Evolutionary conservation across 192 early-diverging fungal species (phyloP), one percentile per base, ranked within the genome.

Genomic region (Coemansia sp.): DNA sequence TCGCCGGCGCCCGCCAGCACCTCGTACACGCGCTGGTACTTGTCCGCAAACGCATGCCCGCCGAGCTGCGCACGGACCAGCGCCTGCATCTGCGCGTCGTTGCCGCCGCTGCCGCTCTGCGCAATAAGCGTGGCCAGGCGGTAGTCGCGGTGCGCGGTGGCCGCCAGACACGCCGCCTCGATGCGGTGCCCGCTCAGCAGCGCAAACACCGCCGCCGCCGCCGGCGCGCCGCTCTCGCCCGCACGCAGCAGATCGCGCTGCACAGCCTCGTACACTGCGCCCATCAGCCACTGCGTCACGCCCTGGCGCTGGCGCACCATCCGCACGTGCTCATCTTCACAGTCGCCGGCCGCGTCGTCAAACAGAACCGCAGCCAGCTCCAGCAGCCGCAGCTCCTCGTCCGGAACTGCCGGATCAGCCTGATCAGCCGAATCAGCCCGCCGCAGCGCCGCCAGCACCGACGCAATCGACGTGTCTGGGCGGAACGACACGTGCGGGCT

Each of bases 111-210:
- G 19, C 77, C 71, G 18, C 65, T 52, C 67, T 95, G 95, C 6
- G 89, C 62, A 23, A 97, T 50, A 27, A 95, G 70, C 6, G 89
- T 92, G 0, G 93, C 90, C 28, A 95, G 79, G 2, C 85, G 82
- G 56, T 87, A 85, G 67, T 94, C 83, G 19, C 81, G 67, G 29
- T 80, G 78, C 42, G 81, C 67, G 0, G 92, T 78, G 3, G 92
- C 88, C 8, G 77, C 81, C 40, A 81, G 46, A 23, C 86, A 82
- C 0, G 95, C 93, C 7, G 77, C 69, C 1, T 82, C 67, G 32
- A 94, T 69, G 62, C 83, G 78, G 60, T 89, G 77, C 28, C 86
- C 81, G 2, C 81, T 61, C 44, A 90, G 60, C 58, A 83, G 74
- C 9, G 76, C 68, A 67, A 89, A 88, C 16, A 89, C 67, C 0